A percentile compares a stretch with the other conserved stretches of the same genome.
Evolutionary conservation across 257 asterid genomes (phyloP).

Genomic region (Solanum gandarillasii): DNA sequence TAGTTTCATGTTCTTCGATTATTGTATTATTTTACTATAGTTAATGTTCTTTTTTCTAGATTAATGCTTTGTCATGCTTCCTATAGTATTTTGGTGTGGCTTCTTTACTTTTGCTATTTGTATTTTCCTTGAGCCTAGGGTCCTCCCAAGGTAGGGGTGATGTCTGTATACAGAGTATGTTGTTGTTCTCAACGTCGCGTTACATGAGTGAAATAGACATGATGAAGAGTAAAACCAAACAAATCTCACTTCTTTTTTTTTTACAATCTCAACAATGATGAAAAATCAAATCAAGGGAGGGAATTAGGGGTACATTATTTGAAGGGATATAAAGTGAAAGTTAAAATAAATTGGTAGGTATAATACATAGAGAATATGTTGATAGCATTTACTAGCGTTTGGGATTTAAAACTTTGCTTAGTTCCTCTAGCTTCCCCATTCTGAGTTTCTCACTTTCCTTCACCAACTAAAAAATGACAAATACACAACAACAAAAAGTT

Average conservation of each 20-base stretch:
- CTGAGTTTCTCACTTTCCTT: constrained; percentile 69
- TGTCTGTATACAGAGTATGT: background rate
- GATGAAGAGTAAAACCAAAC: background rate
- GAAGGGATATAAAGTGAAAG: background rate
- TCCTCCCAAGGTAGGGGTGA: background rate
- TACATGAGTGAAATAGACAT: background rate
- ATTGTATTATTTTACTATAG: background rate
- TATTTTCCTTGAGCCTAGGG: background rate
- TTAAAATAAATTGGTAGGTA: background rate
- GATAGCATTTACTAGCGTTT: constrained; percentile 3
- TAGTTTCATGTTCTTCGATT: background rate
- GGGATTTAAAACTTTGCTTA: constrained; percentile 53
- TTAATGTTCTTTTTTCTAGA: background rate
- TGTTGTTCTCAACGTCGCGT: background rate
- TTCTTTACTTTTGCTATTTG: background rate
- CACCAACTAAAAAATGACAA: constrained; percentile 37
- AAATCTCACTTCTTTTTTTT: background rate
- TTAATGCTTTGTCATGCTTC: background rate
- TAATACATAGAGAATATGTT: background rate
- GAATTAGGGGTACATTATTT: background rate
- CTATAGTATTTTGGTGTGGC: background rate
- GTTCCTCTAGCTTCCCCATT: constrained; percentile 69
- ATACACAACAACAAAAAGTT: background rate
- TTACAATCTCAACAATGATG: background rate
- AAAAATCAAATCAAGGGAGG: background rate